Percentiles rank a stretch among this genome's conserved stretches.
Evolutionary conservation across 805 yeast genomes (phyloP).

Genomic region (Metschnikowia peoriensis): DNA sequence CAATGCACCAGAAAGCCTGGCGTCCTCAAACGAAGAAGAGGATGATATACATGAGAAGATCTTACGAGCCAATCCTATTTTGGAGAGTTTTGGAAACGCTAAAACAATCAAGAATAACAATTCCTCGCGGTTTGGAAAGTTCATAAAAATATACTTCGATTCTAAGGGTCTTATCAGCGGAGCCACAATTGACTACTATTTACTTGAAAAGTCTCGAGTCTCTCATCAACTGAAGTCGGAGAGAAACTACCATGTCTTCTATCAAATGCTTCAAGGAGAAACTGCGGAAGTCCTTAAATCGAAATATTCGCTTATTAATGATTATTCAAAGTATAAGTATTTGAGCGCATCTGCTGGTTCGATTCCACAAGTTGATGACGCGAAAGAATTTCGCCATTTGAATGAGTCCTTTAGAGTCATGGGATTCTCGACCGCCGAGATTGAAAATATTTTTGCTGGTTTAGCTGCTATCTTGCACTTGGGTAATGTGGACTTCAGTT

Average conservation of each 20-base stretch:
- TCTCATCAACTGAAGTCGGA: constrained; percentile 71
- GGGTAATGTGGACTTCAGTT: constrained; percentile 77
- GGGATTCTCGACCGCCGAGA: constrained; percentile 61
- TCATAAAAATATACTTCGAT: constrained; percentile 80
- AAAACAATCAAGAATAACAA: constrained; percentile 92
- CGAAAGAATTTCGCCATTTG: constrained; percentile 60
- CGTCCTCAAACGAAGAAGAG: constrained; percentile 16
- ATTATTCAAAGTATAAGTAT: constrained; percentile 49
- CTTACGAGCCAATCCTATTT: constrained; percentile 88
- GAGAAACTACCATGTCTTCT: constrained; percentile 91
- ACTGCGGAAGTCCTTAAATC: constrained; percentile 44
- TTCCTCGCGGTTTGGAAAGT: constrained; percentile 96
- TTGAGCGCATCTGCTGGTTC: constrained; percentile 48
- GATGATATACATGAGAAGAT: constrained; percentile 76
- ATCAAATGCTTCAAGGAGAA: constrained; percentile 76
- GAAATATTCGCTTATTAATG: constrained; percentile 40
- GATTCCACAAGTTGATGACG: constrained; percentile 77
- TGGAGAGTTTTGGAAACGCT: constrained; percentile 96
- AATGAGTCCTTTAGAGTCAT: constrained; percentile 67
- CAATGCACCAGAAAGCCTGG: constrained; percentile 17
- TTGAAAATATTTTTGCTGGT: constrained; percentile 56
- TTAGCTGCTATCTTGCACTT: constrained; percentile 78
- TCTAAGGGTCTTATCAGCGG: constrained; percentile 67
- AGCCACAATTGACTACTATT: constrained; percentile 92
- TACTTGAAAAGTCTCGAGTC: constrained; percentile 91